phyloP scores from a whole-genome alignment of 108 stramenopile genomes.

The Ochromonas danica region DNA sequence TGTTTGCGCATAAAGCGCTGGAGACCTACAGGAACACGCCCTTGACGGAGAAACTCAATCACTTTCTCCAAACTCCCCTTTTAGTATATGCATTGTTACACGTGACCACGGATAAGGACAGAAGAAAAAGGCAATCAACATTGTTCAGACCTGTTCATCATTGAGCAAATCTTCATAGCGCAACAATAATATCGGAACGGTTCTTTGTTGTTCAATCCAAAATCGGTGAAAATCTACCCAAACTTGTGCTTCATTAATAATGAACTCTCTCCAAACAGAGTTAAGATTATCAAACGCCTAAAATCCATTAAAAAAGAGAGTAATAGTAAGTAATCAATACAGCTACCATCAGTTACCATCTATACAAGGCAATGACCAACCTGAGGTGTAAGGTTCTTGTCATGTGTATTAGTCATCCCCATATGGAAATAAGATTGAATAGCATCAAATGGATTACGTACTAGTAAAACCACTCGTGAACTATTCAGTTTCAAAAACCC shows the following conservation, averaged over 20 bases:
- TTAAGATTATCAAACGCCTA: constrained; percentile 10
- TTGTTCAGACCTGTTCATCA: neutral
- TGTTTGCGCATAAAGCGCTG: neutral
- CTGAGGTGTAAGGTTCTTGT: constrained; percentile 46
- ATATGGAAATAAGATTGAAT: constrained; percentile 93
- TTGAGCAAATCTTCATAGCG: constrained; percentile 23
- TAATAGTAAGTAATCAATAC: neutral
- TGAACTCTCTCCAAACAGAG: neutral
- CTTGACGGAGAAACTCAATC: neutral
- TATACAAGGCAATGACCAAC: neutral
- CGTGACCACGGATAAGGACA: neutral
- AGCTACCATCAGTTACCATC: neutral
- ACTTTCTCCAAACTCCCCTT: neutral
- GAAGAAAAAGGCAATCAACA: neutral
- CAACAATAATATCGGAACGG: neutral
- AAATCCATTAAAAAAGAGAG: neutral
- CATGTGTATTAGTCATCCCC: constrained; percentile 87
- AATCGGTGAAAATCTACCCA: neutral
- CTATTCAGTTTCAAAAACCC: constrained; percentile 65
- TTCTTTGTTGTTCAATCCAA: neutral
- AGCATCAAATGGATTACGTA: constrained; percentile 95
- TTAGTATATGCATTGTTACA: neutral
- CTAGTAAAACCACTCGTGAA: constrained; percentile 71
- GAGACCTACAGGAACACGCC: neutral
- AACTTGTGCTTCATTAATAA: constrained; percentile 17